Percentiles rank a stretch among this genome's conserved stretches.
Conservation (phyloP, 371 early-diverging fungal species). For the Mortierella sp. region DNA sequence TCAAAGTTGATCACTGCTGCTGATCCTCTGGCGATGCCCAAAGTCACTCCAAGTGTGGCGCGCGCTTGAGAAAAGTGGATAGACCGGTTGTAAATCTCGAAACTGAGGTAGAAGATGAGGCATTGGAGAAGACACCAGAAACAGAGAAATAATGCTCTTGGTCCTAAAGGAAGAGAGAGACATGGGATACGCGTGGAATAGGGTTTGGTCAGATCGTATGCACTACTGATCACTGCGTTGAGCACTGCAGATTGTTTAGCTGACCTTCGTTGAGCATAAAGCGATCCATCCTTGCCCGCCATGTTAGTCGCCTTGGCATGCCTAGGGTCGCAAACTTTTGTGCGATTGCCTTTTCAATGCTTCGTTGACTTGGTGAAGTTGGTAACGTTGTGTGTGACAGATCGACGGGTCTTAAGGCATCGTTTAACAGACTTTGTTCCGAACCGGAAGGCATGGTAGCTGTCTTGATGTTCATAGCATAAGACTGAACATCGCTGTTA, state of each 20-base stretch:
- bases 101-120: conserved; percentile 34
- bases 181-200: too few relatives aligned
- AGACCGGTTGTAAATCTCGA: conserved; percentile 37
- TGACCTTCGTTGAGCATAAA: conserved; percentile 32
- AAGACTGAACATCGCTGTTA: too few relatives aligned
- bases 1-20: conserved; percentile 75
- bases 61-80: conserved; percentile 18
- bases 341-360: conserved; percentile 42
- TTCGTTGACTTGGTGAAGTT: conserved; percentile 33
- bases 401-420: not conserved
- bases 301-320: conserved; percentile 14
- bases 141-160: conserved; percentile 30
- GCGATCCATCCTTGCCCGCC: conserved; percentile 15
- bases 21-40: conserved; percentile 63
- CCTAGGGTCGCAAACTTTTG: conserved; percentile 48
- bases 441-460: too few relatives aligned
- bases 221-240: too few relatives aligned
- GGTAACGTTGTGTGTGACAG: conserved; percentile 8
- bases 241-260: too few relatives aligned
- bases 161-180: not conserved
- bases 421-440: not conserved
- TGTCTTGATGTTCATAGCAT: too few relatives aligned
- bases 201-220: too few relatives aligned
- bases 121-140: conserved; percentile 28
- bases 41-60: conserved; percentile 32